A percentile compares a stretch with the other conserved stretches of the same genome.
These are phyloP conservation scores for Colletotrichum incanum DNA, from an alignment of 2,329 filamentous ascomycete genomes.

Conservation along the genomic window DNA sequence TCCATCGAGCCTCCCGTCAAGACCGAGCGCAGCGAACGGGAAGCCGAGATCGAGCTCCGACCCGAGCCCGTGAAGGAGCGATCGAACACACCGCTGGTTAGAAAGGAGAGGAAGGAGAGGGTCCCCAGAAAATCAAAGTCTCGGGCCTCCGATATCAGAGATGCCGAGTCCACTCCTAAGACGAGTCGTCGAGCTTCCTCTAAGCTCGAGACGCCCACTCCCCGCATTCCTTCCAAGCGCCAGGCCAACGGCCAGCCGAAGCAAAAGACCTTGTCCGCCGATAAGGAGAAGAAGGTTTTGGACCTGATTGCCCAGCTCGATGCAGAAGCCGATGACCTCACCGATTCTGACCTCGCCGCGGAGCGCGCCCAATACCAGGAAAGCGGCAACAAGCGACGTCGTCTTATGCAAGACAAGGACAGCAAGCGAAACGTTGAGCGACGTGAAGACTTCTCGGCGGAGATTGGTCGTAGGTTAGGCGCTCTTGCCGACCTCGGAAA, in stretches of 20 bases:
- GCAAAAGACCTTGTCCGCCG: constrained; percentile 65
- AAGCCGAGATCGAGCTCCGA: constrained; percentile 42
- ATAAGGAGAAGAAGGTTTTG: constrained; percentile 80
- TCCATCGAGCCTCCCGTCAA: constrained; percentile 50
- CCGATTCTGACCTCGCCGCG: constrained; percentile 60
- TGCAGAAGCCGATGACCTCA: constrained; percentile 62
- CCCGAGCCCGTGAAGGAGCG: constrained; percentile 42
- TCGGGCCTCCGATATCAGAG: constrained; percentile 67
- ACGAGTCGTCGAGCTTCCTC: constrained; percentile 66
- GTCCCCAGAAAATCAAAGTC: constrained; percentile 62
- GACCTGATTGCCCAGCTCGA: constrained; percentile 66
- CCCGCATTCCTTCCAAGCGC: constrained; percentile 69
- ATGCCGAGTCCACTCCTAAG: constrained; percentile 64
- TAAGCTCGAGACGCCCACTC: constrained; percentile 63
- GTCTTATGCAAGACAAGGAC: constrained; percentile 77
- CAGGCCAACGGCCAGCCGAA: constrained; percentile 73
- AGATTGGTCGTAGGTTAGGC: constrained; percentile 74
- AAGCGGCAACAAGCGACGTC: constrained; percentile 76
- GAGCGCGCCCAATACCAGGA: constrained; percentile 67
- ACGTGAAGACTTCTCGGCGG: constrained; percentile 71
- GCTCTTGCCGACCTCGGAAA: constrained; percentile 80
- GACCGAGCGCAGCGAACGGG: constrained; percentile 53
- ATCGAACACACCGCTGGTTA: constrained; percentile 35
- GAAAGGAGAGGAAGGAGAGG: constrained; percentile 46
- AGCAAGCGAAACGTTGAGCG: constrained; percentile 74